A percentile compares a stretch with the other conserved stretches of the same genome.
Conservation (phyloP, 495 filamentous ascomycete species). For the Acidomyces sp. region DNA sequence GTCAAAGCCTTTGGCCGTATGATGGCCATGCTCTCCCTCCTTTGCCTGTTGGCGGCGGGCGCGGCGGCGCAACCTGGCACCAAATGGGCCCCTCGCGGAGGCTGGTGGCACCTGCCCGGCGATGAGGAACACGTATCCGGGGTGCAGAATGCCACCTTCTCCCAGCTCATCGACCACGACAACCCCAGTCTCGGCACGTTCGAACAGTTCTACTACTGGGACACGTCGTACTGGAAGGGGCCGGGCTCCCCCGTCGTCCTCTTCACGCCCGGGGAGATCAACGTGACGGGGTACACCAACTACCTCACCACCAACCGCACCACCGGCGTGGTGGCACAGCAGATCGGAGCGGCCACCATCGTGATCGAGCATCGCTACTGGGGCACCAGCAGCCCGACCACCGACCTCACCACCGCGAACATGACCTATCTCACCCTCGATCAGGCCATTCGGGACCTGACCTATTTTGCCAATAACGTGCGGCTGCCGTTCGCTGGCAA, state of each 20-base stretch:
- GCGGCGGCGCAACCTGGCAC: background rate
- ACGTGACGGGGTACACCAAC: conserved; percentile 35
- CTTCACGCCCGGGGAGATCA: conserved; percentile 29
- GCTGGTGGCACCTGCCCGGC: background rate
- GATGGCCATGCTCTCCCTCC: background rate
- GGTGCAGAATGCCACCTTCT: background rate
- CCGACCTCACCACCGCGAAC: conserved; percentile 40
- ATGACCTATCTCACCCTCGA: conserved; percentile 50
- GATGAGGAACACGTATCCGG: background rate
- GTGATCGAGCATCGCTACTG: conserved; percentile 52
- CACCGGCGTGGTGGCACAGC: conserved; percentile 39
- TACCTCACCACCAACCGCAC: conserved; percentile 40
- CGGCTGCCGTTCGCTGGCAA: conserved; percentile 44
- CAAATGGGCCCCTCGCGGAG: background rate
- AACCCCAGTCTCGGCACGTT: conserved; percentile 42
- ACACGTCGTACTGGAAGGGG: conserved; percentile 37
- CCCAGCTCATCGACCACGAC: conserved; percentile 42
- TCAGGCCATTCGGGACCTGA: conserved; percentile 48
- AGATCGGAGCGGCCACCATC: conserved; percentile 43
- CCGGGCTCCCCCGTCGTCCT: conserved; percentile 45
- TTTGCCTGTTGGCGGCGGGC: background rate
- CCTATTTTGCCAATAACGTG: conserved; percentile 48
- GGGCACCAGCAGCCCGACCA: conserved; percentile 48
- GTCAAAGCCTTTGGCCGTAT: no score
- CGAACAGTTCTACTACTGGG: conserved; percentile 40